Conservation (phyloP, 495 filamentous ascomycete genomes). For the Penicillium samsonianum region DNA sequence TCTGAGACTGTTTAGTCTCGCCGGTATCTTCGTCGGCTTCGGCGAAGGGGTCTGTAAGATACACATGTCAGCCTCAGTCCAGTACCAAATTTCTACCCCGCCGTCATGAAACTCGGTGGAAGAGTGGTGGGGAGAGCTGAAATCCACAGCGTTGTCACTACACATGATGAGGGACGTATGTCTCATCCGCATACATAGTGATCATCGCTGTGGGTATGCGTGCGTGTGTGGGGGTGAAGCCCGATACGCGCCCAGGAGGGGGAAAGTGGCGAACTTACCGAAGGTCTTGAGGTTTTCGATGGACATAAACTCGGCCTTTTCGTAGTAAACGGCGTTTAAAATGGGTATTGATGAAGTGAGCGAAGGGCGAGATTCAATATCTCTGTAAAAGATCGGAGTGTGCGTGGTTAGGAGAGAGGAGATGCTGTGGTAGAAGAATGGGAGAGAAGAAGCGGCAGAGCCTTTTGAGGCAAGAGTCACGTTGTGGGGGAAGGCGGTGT, state of each 20-base stretch:
- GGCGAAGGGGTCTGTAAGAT: slow-evolving; percentile 93
- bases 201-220: neutral
- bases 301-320: slow-evolving; percentile 90
- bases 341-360: slow-evolving; percentile 40
- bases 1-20: slow-evolving; percentile 88
- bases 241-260: slow-evolving; percentile 23
- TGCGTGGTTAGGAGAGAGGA: slow-evolving; percentile 22
- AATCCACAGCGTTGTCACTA: neutral
- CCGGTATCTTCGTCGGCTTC: slow-evolving; percentile 99
- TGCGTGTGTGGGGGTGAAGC: slow-evolving; percentile 1
- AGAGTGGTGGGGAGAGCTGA: slow-evolving; percentile 2
- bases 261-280: slow-evolving; percentile 65
- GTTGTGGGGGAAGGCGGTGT: slow-evolving; percentile 46
- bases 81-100: slow-evolving; percentile 41
- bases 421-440: slow-evolving; percentile 28
- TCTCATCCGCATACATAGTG: neutral
- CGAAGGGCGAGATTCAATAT: slow-evolving; percentile 40
- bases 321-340: slow-evolving; percentile 45
- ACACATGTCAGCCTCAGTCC: slow-evolving; percentile 41
- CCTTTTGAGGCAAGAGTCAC: slow-evolving; percentile 44
- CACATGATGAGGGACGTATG: neutral
- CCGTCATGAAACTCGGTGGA: slow-evolving; percentile 22
- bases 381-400: slow-evolving; percentile 32
- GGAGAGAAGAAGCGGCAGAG: slow-evolving; percentile 38
- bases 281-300: slow-evolving; percentile 99